These are phyloP conservation scores for Saprolegnia parasitica DNA, from an alignment of 352 stramenopile species.

Conservation along the genomic window DNA sequence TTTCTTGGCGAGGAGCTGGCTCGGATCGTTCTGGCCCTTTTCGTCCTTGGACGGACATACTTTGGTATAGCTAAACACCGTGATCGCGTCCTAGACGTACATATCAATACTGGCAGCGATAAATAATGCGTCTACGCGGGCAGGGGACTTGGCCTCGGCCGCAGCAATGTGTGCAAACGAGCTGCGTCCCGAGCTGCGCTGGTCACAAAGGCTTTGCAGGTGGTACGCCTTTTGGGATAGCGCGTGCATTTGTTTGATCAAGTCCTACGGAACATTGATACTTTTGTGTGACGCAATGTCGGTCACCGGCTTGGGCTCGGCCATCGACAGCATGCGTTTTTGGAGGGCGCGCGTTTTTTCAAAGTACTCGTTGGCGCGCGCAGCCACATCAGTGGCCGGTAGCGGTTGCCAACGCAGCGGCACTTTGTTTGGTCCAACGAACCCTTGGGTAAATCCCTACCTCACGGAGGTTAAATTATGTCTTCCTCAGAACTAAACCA, in stretches of 20 bases:
- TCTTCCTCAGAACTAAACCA: not conserved
- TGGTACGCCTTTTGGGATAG: conserved; percentile 53
- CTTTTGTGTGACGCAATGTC: conserved; percentile 44
- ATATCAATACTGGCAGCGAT: no score
- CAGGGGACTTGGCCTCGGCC: conserved; percentile 2
- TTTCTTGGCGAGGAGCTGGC: conserved; percentile 2
- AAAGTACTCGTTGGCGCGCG: conserved; percentile 31
- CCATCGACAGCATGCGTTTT: conserved; percentile 30
- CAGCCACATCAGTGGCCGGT: conserved; percentile 2
- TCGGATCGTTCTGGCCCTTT: not conserved
- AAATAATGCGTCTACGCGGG: not conserved
- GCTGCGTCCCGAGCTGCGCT: not conserved
- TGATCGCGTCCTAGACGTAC: conserved; percentile 6
- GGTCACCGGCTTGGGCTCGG: conserved; percentile 34
- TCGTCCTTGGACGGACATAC: not conserved
- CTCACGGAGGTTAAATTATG: not conserved
- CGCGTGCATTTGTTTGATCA: conserved; percentile 39
- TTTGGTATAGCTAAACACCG: conserved; percentile 25
- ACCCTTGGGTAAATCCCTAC: conserved; percentile 5
- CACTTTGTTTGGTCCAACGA: conserved; percentile 5
- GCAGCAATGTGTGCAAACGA: conserved; percentile 8
- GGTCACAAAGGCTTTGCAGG: conserved; percentile 36
- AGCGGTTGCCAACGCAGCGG: conserved; percentile 30
- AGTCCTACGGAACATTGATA: conserved; percentile 34
- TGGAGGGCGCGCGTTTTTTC: conserved; percentile 26